phyloP scores from a whole-genome alignment of 2,329 filamentous ascomycete genomes.

The Teratosphaeria zuluensis region DNA sequence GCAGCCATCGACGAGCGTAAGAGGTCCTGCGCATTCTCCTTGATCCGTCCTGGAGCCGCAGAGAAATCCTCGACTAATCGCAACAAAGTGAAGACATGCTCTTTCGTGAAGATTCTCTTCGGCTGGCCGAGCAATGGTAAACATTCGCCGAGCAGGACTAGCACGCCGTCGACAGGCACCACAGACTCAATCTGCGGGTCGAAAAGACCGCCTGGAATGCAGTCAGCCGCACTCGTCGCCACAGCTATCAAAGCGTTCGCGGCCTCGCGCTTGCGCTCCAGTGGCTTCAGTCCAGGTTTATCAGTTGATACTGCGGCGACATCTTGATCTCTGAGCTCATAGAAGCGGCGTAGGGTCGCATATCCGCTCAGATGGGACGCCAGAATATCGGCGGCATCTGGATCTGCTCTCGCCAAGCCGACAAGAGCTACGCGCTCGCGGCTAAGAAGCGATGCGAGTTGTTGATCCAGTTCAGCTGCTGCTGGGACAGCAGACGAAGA shows the following conservation, averaged over 20 bases:
- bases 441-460: constrained; percentile 59
- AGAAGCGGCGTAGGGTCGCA: constrained; percentile 81
- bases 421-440: constrained; percentile 64
- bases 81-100: constrained; percentile 19
- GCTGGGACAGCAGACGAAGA: constrained; percentile 75
- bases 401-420: constrained; percentile 61
- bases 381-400: constrained; percentile 72
- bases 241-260: constrained; percentile 70
- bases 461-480: constrained; percentile 59
- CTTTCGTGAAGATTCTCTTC: constrained; percentile 20
- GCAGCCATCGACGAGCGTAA: constrained; percentile 15
- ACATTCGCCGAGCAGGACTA: constrained; percentile 75
- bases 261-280: constrained; percentile 58
- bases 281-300: constrained; percentile 36
- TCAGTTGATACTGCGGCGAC: constrained; percentile 12
- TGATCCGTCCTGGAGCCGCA: constrained; percentile 15
- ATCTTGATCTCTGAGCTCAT: constrained; percentile 73
- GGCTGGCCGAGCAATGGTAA: constrained; percentile 62
- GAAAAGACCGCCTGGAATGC: constrained; percentile 82
- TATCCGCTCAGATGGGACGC: constrained; percentile 85
- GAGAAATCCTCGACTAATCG: constrained; percentile 22
- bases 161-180: constrained; percentile 76
- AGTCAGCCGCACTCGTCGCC: constrained; percentile 76
- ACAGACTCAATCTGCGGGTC: constrained; percentile 72
- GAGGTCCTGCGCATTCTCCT: constrained; percentile 19